Percentiles rank a stretch among this genome's conserved stretches.
phyloP scores from a whole-genome alignment of 768 basidiomycete genomes.

The Termitomyces sp. region DNA sequence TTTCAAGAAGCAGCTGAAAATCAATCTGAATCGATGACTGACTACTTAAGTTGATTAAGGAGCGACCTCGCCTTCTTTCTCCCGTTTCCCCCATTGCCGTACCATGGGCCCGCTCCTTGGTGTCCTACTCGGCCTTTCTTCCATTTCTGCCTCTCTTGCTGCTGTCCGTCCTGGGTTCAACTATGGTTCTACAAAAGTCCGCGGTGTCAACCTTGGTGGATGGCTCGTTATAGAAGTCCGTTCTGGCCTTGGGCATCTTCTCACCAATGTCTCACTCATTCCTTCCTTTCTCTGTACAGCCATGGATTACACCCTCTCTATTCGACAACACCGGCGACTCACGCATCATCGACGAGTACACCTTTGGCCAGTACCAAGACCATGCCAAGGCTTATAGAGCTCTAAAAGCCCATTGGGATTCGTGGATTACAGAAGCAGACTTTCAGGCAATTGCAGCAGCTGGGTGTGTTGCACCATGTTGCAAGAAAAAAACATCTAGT shows the following conservation, averaged over 20 bases:
- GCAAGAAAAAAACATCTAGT: background rate
- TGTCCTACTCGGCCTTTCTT: conserved; percentile 20
- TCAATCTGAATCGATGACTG: conserved; percentile 11
- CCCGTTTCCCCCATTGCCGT: conserved; percentile 1
- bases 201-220: conserved; percentile 79
- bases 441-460: conserved; percentile 69
- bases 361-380: conserved; percentile 63
- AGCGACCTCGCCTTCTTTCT: background rate
- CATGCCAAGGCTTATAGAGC: conserved; percentile 36
- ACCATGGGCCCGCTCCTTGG: conserved; percentile 10
- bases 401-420: conserved; percentile 69
- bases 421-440: conserved; percentile 81
- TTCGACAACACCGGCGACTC: conserved; percentile 62
- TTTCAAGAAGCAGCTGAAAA: conserved; percentile 16
- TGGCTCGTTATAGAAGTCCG: conserved; percentile 43
- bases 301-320: conserved; percentile 75
- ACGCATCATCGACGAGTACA: conserved; percentile 71
- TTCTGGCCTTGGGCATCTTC: background rate
- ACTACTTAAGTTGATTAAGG: background rate
- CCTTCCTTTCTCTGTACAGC: conserved; percentile 26
- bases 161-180: conserved; percentile 54
- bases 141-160: conserved; percentile 22
- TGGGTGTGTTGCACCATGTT: conserved; percentile 39
- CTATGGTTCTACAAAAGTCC: conserved; percentile 67
- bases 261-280: conserved; percentile 2